A percentile compares a stretch with the other conserved stretches of the same genome.
These are phyloP conservation scores for Aureobasidium zeae DNA, from an alignment of 2,329 filamentous ascomycete species.

Conservation along the genomic window DNA sequence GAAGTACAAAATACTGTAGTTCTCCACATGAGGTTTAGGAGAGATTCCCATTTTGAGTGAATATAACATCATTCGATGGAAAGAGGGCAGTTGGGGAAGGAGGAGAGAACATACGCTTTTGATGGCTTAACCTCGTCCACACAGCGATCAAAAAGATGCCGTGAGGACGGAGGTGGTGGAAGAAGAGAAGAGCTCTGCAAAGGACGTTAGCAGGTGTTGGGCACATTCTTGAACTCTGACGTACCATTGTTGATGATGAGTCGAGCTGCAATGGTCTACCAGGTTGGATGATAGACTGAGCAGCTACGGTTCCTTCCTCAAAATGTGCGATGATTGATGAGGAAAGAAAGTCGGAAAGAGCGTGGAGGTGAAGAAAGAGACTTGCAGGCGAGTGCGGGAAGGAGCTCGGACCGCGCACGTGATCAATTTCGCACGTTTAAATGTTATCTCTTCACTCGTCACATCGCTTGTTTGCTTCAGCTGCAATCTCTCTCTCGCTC, in stretches of 20 bases:
- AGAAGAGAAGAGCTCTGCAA: conserved; percentile 54
- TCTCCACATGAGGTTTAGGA: conserved; percentile 96
- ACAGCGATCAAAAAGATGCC: conserved; percentile 68
- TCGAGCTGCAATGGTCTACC: conserved; percentile 12
- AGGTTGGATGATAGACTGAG: conserved; percentile 15
- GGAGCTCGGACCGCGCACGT: conserved; percentile 7
- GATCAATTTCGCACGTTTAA: neutral
- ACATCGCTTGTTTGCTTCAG: conserved; percentile 1
- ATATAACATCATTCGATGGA: conserved; percentile 61
- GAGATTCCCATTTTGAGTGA: conserved; percentile 99
- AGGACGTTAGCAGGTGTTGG: conserved; percentile 2
- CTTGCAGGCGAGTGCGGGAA: neutral
- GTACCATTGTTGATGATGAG: conserved; percentile 16
- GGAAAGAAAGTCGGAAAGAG: neutral
- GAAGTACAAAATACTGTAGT: conserved; percentile 68
- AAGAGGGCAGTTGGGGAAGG: neutral
- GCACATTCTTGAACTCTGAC: neutral
- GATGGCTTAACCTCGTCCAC: conserved; percentile 76
- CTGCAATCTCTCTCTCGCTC: conserved; percentile 10
- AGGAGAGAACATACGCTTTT: conserved; percentile 56
- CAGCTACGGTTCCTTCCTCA: neutral
- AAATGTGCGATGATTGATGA: neutral
- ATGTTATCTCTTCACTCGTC: neutral
- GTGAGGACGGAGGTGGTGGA: conserved; percentile 37
- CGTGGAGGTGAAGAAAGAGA: conserved; percentile 6